Percentiles rank a stretch among this genome's conserved stretches.
Evolutionary conservation across 768 basidiomycete genomes (phyloP).

Genomic region (Gymnopilus junonius): DNA sequence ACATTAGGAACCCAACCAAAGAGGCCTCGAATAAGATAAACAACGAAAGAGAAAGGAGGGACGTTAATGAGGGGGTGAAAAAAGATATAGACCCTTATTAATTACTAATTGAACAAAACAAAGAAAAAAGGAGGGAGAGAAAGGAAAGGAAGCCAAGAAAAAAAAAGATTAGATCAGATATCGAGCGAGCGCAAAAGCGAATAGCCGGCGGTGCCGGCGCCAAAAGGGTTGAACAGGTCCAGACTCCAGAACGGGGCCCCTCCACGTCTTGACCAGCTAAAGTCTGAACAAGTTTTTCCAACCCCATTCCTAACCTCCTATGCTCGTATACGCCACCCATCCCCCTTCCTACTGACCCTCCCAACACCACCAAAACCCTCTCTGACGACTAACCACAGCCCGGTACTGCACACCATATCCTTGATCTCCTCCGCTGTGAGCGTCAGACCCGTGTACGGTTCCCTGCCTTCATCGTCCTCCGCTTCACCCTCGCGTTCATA

Average conservation of each 20-base stretch:
- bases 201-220: not conserved
- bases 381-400: slow-evolving; percentile 89
- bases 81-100: slow-evolving; percentile 1
- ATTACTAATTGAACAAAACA: not conserved
- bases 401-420: slow-evolving; percentile 87
- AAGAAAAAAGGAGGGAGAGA: not conserved
- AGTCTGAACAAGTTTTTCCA: no score
- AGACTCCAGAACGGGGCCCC: not conserved
- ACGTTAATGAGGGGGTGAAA: slow-evolving; percentile 1
- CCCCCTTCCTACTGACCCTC: slow-evolving; percentile 75
- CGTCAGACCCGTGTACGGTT: slow-evolving; percentile 49
- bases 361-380: slow-evolving; percentile 94
- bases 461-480: slow-evolving; percentile 9
- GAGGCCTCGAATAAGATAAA: not conserved
- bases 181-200: not conserved
- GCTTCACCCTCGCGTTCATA: not conserved
- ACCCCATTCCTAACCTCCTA: slow-evolving; percentile 29
- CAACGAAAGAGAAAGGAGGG: not conserved
- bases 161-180: not conserved
- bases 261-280: not conserved
- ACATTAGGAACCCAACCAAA: not conserved
- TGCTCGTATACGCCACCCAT: slow-evolving; percentile 76
- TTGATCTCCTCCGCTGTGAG: slow-evolving; percentile 93
- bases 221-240: not conserved
- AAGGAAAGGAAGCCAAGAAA: not conserved